phyloP scores from a whole-genome alignment of 2,329 filamentous ascomycete species.

The Stagonosporopsis chrysanthemi region DNA sequence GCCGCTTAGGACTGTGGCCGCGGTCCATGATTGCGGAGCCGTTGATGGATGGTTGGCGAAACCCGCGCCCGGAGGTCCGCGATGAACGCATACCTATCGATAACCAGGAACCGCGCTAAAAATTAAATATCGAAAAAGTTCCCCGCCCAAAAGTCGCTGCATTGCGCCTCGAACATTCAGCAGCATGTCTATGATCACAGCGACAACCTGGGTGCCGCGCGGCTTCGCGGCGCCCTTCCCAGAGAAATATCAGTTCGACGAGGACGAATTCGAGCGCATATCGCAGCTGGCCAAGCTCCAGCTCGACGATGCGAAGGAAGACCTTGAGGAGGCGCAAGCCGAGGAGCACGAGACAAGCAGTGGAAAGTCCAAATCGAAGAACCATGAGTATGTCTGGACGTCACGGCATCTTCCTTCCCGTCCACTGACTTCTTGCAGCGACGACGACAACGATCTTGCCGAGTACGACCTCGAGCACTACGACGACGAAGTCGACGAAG shows the following conservation, averaged over 20 bases:
- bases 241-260: constrained; percentile 59
- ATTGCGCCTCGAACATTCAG: constrained; percentile 10
- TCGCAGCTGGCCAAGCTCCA: constrained; percentile 65
- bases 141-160: constrained; percentile 10
- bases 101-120: constrained; percentile 20
- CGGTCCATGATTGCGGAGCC: constrained; percentile 41
- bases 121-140: constrained; percentile 23
- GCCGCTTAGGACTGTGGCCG: constrained; percentile 66
- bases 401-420: not conserved
- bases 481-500: constrained; percentile 79
- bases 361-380: constrained; percentile 28
- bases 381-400: constrained; percentile 26
- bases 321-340: constrained; percentile 66
- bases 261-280: constrained; percentile 60
- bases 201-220: constrained; percentile 61
- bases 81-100: constrained; percentile 32
- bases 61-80: constrained; percentile 33
- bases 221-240: constrained; percentile 60
- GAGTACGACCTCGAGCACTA: constrained; percentile 98
- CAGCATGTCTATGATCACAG: constrained; percentile 63
- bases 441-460: constrained; percentile 82
- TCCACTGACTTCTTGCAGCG: constrained; percentile 36
- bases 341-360: constrained; percentile 48
- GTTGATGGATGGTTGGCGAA: not conserved
- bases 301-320: constrained; percentile 90